Evolutionary conservation across 2,329 filamentous ascomycete genomes (phyloP), one percentile per base, ranked within the genome.

Genomic region (Elsinoe necatrix): DNA sequence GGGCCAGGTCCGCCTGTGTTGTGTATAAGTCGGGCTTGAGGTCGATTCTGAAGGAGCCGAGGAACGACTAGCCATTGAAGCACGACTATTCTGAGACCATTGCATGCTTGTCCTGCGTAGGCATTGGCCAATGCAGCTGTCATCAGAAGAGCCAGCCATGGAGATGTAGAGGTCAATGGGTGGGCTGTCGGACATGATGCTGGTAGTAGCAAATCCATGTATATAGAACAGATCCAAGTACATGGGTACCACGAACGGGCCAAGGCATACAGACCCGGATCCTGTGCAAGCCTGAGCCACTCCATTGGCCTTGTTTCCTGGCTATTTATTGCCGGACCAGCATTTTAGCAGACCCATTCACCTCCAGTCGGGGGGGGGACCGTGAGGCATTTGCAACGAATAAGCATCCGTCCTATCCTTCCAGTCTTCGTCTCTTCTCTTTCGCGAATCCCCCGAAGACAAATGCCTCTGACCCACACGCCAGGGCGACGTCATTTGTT

Each of bases 21-120:
- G 59, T 51, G 59, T 58, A 4, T 18, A 59, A 62, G 34, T 63
- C 61, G 61, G 37, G 21, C 18, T 18, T 50, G 51, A 52, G 42
- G 37, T 52, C 5, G 21, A 56, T 48, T 29, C 16, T 41, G 59
- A 57, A 51, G 57, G 59, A 57, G 57, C 58, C 50, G 54, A 57
- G 48, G 42, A 41, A 37, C 23, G 31, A 56, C 43, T 25, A 29
- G 25, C 37, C 23, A 37, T 57, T 34, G 31, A 43, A n/a, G n/a
- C n/a, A 25, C 23, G 29, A 25, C 18, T 5, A 39, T 18, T n/a
- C 9, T 34, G 14, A 16, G n/a, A 2, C 37, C 42, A 56, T 58
- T 43, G 57, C 57, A 54, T 58, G 54, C 57, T 58, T 35, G 18
- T 42, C 2, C 4, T 21, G 20, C 9, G n/a, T 16, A 42, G 14